phyloP scores from a whole-genome alignment of 441 rosid genomes.

The Erysimum cheiri region DNA sequence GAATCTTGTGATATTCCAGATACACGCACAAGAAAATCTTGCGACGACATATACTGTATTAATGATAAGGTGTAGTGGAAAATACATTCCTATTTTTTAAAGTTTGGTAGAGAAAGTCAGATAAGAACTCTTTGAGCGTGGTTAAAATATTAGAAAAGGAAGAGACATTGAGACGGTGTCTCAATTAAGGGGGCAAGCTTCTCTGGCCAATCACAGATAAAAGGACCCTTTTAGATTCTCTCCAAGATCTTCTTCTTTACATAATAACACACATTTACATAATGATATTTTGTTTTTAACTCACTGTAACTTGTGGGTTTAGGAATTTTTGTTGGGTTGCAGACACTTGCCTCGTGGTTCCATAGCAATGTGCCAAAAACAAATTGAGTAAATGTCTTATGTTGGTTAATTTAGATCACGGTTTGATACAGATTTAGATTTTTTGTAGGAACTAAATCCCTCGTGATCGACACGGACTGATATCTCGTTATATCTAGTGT shows the following conservation, averaged over 20 bases:
- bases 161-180: constrained; percentile 22
- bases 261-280: constrained; percentile 8
- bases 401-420: background rate
- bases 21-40: background rate
- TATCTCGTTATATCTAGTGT: too few relatives aligned
- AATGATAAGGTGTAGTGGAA: background rate
- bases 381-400: background rate
- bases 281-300: background rate
- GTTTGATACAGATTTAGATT: background rate
- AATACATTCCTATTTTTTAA: background rate
- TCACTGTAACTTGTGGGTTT: background rate
- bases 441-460: background rate
- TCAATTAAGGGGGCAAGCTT: constrained; percentile 29
- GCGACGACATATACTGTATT: background rate
- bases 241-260: constrained; percentile 24
- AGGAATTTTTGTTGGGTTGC: background rate
- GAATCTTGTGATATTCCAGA: background rate
- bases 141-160: constrained; percentile 4
- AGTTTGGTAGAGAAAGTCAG: background rate
- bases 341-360: background rate
- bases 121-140: background rate
- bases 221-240: constrained; percentile 23
- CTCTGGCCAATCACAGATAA: constrained; percentile 26
- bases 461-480: background rate
- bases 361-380: background rate